Evolutionary conservation across 179 eudicot species (phyloP).

Genomic region (Beta lomatogona): DNA sequence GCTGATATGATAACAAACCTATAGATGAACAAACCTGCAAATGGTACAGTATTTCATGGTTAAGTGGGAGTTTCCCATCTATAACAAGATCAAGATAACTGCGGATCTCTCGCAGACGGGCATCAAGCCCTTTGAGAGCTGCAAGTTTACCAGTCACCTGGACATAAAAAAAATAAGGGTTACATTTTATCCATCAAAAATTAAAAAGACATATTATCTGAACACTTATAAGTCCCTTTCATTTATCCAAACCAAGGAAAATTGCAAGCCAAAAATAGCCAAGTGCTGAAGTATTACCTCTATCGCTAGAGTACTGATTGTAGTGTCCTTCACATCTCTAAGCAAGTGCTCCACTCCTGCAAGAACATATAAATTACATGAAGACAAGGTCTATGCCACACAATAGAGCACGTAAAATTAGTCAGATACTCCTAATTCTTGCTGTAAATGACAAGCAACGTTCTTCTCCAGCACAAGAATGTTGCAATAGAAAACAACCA

Average conservation of each 20-base stretch:
- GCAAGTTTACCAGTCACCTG: conserved; percentile 95
- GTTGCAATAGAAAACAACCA: neutral
- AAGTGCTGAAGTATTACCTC: conserved; percentile 49
- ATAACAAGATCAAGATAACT: conserved; percentile 82
- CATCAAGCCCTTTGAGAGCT: conserved; percentile 91
- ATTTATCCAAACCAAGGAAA: neutral
- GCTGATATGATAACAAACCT: neutral
- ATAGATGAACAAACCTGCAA: conserved; percentile 57
- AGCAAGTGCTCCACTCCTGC: conserved; percentile 96
- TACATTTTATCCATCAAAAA: neutral
- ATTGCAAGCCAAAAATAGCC: neutral
- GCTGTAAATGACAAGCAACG: neutral
- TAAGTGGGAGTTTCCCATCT: conserved; percentile 75
- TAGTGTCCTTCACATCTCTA: conserved; percentile 96
- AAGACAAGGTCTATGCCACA: neutral
- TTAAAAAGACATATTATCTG: neutral
- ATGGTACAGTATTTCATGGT: conserved; percentile 92
- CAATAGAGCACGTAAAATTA: neutral
- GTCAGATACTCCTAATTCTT: neutral
- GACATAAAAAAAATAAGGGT: neutral
- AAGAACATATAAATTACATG: conserved; percentile 13
- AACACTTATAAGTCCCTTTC: neutral
- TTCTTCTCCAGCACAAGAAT: neutral
- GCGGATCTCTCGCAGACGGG: conserved; percentile 73
- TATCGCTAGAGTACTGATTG: conserved; percentile 90